Base-by-base conservation (phyloP, 2,329 filamentous ascomycete genomes). In the Arachnopeziza araneosa region DNA sequence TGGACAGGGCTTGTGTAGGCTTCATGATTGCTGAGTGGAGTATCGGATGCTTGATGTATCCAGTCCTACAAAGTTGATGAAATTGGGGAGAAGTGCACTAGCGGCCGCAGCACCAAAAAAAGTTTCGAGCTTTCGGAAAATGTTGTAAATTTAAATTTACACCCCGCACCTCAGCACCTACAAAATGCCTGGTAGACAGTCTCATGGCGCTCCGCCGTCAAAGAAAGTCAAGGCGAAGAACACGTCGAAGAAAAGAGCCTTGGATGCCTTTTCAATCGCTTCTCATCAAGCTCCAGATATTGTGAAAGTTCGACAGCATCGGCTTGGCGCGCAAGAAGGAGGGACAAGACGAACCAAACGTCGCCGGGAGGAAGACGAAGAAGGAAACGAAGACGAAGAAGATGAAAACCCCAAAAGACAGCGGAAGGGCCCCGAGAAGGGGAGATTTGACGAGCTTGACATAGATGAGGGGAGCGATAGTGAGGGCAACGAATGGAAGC, bases 401-500 rank as follows among this genome's bases (percentile, higher is more conserved):
- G 67, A 70, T 8, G 76, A 75, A 51, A 73, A 73, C 58, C 69
- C 70, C 57, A 75, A 74, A 26, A 74, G 73, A 53, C 64, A 64
- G 50, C 65, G 67, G 55, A 70, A 69, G 55, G 66, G 63, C 1
- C 57, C 66, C 44, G 53, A 58, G 22, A 72, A 71, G 49, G 69
- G 66, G 22, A 65, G 67, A 55, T 70, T 69, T 57, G 73, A 73
- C 52, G 77, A 78, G 48, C 73, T 78, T 26, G 80, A 82, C 64
- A 70, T 79, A 1, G 83, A 85, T 58, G 78, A 79, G 64, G 87
- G 86, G 24, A 88, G 83, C 63, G 87, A 90, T 68, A 86, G 83
- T 21, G 85, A 88, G 63, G 87, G 87, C 19, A 84, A 89, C 65
- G 80, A 84, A 64, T 90, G 86, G 86, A 83, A 79, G 56, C 75